Evolutionary conservation across 805 yeast genomes (phyloP).

Genomic region (Kuraishia molischiana): DNA sequence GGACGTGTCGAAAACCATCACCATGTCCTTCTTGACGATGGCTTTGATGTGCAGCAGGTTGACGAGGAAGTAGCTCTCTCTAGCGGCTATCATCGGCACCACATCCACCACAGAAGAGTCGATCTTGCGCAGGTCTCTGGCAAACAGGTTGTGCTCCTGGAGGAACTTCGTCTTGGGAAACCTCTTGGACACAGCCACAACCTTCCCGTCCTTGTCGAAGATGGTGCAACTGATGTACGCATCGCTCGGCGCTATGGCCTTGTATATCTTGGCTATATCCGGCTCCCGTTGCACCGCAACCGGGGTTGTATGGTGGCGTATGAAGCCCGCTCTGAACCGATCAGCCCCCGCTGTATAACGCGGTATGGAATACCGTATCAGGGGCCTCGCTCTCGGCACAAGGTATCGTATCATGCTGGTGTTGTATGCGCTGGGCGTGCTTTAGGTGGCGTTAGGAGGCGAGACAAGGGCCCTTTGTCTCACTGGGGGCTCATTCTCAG

Average conservation of each 20-base stretch:
- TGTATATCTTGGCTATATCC: slow-evolving; percentile 15
- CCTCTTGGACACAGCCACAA: slow-evolving; percentile 59
- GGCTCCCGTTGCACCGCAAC: too few species aligned
- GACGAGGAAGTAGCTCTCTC: slow-evolving; percentile 68
- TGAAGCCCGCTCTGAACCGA: too few species aligned
- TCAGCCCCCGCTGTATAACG: too few species aligned
- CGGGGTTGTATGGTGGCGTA: too few species aligned
- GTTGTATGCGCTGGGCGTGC: too few species aligned
- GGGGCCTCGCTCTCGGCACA: too few species aligned
- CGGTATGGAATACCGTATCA: too few species aligned
- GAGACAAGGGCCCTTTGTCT: too few species aligned
- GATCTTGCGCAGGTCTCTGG: slow-evolving; percentile 80
- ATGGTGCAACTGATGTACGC: slow-evolving; percentile 69
- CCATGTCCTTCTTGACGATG: slow-evolving; percentile 67
- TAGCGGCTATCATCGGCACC: slow-evolving; percentile 80
- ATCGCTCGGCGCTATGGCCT: slow-evolving; percentile 38
- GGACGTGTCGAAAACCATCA: slow-evolving; percentile 76
- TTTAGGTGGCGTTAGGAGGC: too few species aligned
- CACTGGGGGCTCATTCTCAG: too few species aligned
- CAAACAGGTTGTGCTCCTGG: slow-evolving; percentile 61
- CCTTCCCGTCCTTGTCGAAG: slow-evolving; percentile 60
- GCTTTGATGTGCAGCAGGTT: slow-evolving; percentile 87
- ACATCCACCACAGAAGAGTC: slow-evolving; percentile 70
- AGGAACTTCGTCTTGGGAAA: slow-evolving; percentile 68
- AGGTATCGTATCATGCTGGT: too few species aligned